A percentile compares a stretch with the other conserved stretches of the same genome.
Evolutionary conservation across 225 moss, liverwort and hornwort genomes (phyloP).

Genomic region (Marchantia polymorpha): DNA sequence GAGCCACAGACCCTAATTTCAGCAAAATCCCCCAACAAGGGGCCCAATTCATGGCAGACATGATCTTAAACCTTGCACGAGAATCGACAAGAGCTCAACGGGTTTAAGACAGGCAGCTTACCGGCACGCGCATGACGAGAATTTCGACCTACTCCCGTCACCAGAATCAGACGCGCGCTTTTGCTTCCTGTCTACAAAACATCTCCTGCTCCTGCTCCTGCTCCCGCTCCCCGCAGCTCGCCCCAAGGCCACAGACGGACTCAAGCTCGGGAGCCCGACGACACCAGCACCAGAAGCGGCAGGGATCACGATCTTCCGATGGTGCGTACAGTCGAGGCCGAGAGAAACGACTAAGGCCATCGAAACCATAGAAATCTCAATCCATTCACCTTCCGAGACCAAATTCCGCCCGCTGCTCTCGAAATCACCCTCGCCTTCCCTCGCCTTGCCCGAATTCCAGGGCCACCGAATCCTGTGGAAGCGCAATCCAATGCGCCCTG

Average conservation of each 20-base stretch:
- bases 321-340: slow-evolving; percentile 30
- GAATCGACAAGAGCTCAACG: not conserved
- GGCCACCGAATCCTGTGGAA: not conserved
- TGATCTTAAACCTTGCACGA: not conserved
- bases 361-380: slow-evolving; percentile 34
- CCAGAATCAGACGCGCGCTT: slow-evolving; percentile 1
- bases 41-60: not conserved
- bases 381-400: slow-evolving; percentile 31
- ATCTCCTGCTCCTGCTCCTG: slow-evolving; percentile 6
- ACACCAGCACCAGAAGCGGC: slow-evolving; percentile 2
- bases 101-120: not conserved
- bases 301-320: slow-evolving; percentile 1
- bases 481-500: not conserved
- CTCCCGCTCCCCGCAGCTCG: not conserved
- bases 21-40: not conserved
- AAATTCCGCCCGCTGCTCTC: not conserved
- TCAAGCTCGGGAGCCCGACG: slow-evolving; percentile 13
- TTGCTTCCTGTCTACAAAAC: slow-evolving; percentile 9
- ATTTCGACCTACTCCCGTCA: slow-evolving; percentile 7
- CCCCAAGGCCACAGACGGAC: slow-evolving; percentile 11
- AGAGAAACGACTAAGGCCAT: slow-evolving; percentile 42
- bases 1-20: not conserved
- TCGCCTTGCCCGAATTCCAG: not conserved
- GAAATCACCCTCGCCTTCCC: not conserved
- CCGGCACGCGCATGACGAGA: slow-evolving; percentile 15